Conservation (phyloP, 2,329 filamentous ascomycete species). For the Cordyceps cicadae region DNA sequence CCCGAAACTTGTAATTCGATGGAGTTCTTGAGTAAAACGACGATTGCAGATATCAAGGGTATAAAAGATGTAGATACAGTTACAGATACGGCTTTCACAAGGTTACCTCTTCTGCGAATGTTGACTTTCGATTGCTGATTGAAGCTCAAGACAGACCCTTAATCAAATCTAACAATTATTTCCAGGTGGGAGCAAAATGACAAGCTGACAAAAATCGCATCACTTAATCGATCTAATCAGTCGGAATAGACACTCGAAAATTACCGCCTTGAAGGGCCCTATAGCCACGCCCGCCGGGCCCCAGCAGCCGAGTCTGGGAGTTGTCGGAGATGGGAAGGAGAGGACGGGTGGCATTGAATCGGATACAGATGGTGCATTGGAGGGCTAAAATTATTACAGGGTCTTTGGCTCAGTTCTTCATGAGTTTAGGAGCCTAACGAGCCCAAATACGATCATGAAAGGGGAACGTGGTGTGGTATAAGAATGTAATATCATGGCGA, state of each 20-base stretch:
- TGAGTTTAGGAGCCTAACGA: slow-evolving; percentile 47
- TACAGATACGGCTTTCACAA: no score
- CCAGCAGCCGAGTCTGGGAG: background rate
- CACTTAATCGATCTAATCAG: background rate
- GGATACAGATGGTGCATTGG: background rate
- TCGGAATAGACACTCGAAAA: background rate
- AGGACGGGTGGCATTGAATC: background rate
- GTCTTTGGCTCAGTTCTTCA: slow-evolving; percentile 25
- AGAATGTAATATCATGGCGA: background rate
- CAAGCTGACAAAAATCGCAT: background rate
- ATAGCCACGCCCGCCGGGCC: background rate
- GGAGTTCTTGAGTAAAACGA: no score
- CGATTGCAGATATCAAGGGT: no score
- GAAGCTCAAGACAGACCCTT: no score
- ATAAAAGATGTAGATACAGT: no score
- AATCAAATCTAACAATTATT: no score
- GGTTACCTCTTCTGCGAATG: no score
- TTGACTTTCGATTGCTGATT: no score
- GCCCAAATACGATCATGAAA: slow-evolving; percentile 52
- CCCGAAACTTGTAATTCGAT: no score
- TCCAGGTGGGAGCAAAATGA: background rate
- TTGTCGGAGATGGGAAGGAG: background rate
- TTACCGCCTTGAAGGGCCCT: background rate
- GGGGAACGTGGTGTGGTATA: background rate
- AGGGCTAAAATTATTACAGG: background rate